Base-by-base conservation (phyloP, 2,329 filamentous ascomycete species). In the Monilinia polystroma region DNA sequence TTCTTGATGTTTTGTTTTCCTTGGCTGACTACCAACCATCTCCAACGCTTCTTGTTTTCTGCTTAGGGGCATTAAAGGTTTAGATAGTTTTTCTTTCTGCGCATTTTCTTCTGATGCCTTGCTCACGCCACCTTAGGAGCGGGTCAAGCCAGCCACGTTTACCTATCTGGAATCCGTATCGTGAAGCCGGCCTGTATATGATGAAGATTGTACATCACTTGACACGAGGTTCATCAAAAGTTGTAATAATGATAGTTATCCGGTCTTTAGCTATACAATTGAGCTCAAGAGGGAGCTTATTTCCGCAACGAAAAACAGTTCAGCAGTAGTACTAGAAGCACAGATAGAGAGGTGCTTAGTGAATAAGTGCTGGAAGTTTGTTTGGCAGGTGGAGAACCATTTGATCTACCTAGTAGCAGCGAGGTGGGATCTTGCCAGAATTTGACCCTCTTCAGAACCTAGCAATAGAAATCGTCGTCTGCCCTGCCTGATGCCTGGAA, bases 71-170 rank as follows among this genome's bases (percentile, higher is more conserved):
- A 51, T 29, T 12, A 12, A 51, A 12, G 38, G 38, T 20, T 26
- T 18, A 20, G 45, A 10, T 38, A 23, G 8, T 60, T 60, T n/a
- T 60, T 51, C 29, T 51, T 60, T 60, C 45, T 16, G 11, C 20
- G 29, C n/a, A 4, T 51, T 26, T 38, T 38, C 29, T 38, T 38
- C 32, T 38, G 58, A 6, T 38, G 29, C 14, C 58, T 60, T 51
- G 45, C 45, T 29, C n/a, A 60, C 29, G 49, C 8, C 3, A 23
- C 20, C 35, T 38, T 51, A 29, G 29, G 45, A 38, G 45, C 45
- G 35, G 58, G 58, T 2, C 58, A 20, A 60, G 58, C 58, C 45
- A 60, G n/a, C 58, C 29, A 60, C 57, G 38, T 60, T 49, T 51
- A 60, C 58, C 29, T 51, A 38, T 38, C 45, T 60, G 8, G 20